Evolutionary conservation across 163 green algal species (phyloP), one percentile per base, ranked within the genome.

Genomic region (Scenedesmus sp.): DNA sequence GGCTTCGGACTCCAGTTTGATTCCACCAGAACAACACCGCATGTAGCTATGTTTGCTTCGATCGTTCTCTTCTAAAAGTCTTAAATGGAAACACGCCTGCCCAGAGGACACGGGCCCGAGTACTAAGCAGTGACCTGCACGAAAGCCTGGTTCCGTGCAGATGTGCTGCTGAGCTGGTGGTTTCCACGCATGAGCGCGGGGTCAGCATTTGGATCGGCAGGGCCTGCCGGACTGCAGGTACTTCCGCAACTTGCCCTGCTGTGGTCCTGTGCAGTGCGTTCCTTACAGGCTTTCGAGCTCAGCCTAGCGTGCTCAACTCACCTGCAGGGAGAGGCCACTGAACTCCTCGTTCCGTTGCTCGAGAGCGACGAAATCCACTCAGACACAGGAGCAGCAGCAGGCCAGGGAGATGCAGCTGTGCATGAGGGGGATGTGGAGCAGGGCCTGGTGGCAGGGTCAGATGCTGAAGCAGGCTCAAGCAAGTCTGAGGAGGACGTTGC

Each of bases 381-480:
- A 52, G 88, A 89, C 46, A 34, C 60, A 81, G 76, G 46, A 84
- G 76, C 34, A 84, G 76, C 76, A 57, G 76, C 34, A 23, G 86
- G 66, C 64, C 54, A 73, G 54, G 62, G 54, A 64, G 13, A 73
- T 84, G 54, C 81, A 91, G 15, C 74, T 88, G 57, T 20, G 52
- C 26, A 52, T 12, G 55, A 88, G 13, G 88, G 26, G 1, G 88
- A 92, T 64, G 46, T 92, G 6, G 88, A 92, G 66, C 60, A 84
- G n/a, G 88, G 88, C 46, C 67, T 92, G 12, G 12, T 57, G n/a
- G 88, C 88, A 73, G 88, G 57, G 3, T 88, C 88, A 77, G 88
- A 92, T 20, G 64, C 46, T 26, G 88, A 87, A 26, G 88, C 16
- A 26, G 60, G 34, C 9, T 91, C 87, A 18, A 74, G 74, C 76